These are phyloP conservation scores for Trypanosoma cruzi DNA, from an alignment of 208 protist genomes.

Conservation along the genomic window DNA sequence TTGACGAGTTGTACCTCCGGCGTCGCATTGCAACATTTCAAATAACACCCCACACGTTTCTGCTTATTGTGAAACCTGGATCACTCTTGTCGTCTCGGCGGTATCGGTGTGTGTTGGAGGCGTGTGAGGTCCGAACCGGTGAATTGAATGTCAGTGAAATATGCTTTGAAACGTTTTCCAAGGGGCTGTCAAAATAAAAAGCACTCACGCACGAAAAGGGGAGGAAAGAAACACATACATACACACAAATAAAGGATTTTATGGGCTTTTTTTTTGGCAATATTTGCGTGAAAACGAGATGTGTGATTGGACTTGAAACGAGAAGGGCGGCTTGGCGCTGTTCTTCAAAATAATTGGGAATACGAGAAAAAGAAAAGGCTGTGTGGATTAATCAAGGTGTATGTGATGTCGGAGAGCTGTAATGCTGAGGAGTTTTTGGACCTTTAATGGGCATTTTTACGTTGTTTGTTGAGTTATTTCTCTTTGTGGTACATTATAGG, in stretches of 20 bases:
- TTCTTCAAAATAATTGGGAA: too few species aligned
- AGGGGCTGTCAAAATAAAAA: too few species aligned
- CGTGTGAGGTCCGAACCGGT: conserved; percentile 17
- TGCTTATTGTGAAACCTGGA: conserved; percentile 11
- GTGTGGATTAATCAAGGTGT: too few species aligned
- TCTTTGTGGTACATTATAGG: neutral
- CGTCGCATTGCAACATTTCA: conserved; percentile 19
- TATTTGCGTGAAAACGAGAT: too few species aligned
- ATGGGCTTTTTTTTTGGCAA: too few species aligned
- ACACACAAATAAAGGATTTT: too few species aligned
- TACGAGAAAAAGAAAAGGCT: too few species aligned
- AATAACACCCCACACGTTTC: conserved; percentile 19
- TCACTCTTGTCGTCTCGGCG: neutral
- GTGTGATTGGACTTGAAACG: too few species aligned
- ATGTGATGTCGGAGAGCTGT: neutral
- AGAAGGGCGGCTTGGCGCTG: too few species aligned
- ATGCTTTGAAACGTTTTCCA: neutral
- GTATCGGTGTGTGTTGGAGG: conserved; percentile 17
- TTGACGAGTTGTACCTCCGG: conserved; percentile 12
- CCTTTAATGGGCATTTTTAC: neutral
- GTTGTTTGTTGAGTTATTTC: neutral
- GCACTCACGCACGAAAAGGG: too few species aligned
- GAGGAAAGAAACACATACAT: too few species aligned
- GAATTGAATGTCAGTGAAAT: conserved; percentile 8
- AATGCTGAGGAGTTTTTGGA: neutral